Evolutionary conservation across 2,329 filamentous ascomycete genomes (phyloP), one percentile per base, ranked within the genome.

Genomic region (Aspergillus tanneri): DNA sequence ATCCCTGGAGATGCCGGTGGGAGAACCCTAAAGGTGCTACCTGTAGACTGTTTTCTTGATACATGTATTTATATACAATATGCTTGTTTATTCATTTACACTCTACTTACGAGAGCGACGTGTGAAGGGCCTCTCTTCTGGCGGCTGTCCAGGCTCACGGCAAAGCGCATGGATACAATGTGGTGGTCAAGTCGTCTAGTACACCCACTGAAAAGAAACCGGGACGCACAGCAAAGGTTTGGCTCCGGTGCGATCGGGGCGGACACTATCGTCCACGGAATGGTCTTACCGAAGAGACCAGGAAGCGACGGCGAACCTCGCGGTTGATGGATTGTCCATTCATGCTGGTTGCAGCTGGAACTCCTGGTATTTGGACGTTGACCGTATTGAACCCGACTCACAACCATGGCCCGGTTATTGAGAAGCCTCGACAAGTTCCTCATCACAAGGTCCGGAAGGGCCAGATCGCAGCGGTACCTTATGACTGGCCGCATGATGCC

Each of bases 401-500:
- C 41, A 73, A 73, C 23, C 71, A 73, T 52, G 71, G 70, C 4
- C 70, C 71, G 5, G 59, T 72, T 21, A 44, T 70, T 34, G 71
- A 73, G 38, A 70, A 70, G 45, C 66, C 70, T 14, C 69, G 70
- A 8, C 70, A 69, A 43, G 59, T 65, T 22, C 63, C 68, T 52
- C 70, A 72, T 32, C 69, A 70, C 38, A 72, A 71, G 47, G 68
- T 70, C 36, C 70, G 71, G 27, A 72, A 72, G 41, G 79, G 70
- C 21, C 71, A 72, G 52, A 56, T 73, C 27, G 58, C 64, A 4
- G 70, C 71, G 1, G 50, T 61, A 11, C 72, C 72, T 4, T 75
- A 75, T 57, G 70, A 73, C 50, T 75, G 73, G 72, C 73, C 73
- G 7, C 72, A 76, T 52, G 71, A 75, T 59, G 67, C 69, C 2